Evolutionary conservation across 2,329 filamentous ascomycete genomes (phyloP).

Genomic region (Fusarium sp.): DNA sequence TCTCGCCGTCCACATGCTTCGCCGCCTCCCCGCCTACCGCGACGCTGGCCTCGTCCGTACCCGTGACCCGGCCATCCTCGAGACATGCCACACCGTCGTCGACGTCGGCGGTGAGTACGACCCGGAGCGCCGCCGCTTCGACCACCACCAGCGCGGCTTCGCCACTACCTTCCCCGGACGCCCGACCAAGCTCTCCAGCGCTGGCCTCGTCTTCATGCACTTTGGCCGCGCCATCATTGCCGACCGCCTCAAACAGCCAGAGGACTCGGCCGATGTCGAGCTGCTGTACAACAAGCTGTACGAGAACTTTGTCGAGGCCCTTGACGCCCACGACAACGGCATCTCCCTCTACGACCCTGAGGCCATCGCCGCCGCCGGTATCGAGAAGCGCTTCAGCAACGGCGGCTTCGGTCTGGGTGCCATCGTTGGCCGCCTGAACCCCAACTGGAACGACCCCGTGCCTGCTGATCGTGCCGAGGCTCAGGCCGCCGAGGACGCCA

Average conservation of each 20-base stretch:
- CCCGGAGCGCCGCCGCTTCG: conserved; percentile 79
- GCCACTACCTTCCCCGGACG: conserved; percentile 84
- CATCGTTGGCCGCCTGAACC: conserved; percentile 83
- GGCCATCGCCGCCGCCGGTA: conserved; percentile 73
- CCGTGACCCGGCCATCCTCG: conserved; percentile 81
- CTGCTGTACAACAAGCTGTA: conserved; percentile 91
- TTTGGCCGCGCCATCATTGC: conserved; percentile 89
- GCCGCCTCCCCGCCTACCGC: conserved; percentile 83
- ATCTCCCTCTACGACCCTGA: conserved; percentile 83
- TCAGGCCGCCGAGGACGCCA: conserved; percentile 81
- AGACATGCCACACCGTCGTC: conserved; percentile 91
- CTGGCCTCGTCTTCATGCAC: conserved; percentile 95
- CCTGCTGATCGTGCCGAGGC: conserved; percentile 62
- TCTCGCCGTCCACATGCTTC: conserved; percentile 94
- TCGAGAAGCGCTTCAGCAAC: conserved; percentile 85
- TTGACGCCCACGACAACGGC: conserved; percentile 98
- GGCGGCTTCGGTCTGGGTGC: conserved; percentile 87
- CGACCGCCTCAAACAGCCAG: conserved; percentile 58
- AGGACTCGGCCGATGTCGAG: conserved; percentile 74
- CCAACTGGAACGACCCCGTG: conserved; percentile 77
- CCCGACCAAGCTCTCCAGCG: conserved; percentile 89
- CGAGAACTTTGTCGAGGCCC: conserved; percentile 91
- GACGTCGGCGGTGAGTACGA: conserved; percentile 98
- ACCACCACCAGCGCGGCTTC: conserved; percentile 98
- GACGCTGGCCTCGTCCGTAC: conserved; percentile 83